These are phyloP conservation scores for Ustilago sp. DNA, from an alignment of 1,284 basidiomycete species.

Conservation along the genomic window DNA sequence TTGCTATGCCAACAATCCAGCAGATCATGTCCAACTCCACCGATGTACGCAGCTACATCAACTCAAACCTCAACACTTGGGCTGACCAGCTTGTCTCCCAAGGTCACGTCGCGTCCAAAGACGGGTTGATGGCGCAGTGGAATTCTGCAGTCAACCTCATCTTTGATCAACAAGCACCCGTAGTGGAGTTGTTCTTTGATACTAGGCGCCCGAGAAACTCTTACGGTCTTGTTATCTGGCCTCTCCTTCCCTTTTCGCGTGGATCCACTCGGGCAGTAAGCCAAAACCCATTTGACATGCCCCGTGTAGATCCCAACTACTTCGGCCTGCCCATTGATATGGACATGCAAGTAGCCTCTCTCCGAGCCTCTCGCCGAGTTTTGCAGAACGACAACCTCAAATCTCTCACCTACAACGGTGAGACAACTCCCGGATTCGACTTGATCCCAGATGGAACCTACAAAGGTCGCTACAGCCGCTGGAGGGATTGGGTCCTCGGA, in stretches of 20 bases:
- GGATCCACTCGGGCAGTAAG: constrained; percentile 49
- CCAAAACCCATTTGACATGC: constrained; percentile 29
- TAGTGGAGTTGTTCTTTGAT: constrained; percentile 63
- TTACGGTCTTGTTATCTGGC: constrained; percentile 64
- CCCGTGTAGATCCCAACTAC: constrained; percentile 61
- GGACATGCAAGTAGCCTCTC: constrained; percentile 66
- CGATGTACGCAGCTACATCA: constrained; percentile 51
- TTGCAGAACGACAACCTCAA: constrained; percentile 61
- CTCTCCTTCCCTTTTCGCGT: constrained; percentile 57
- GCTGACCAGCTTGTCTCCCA: constrained; percentile 43
- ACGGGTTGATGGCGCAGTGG: constrained; percentile 53
- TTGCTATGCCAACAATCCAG: constrained; percentile 45
- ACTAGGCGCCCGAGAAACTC: constrained; percentile 49
- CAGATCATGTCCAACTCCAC: constrained; percentile 53
- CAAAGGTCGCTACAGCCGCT: constrained; percentile 62
- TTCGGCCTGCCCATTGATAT: constrained; percentile 69
- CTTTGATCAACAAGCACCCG: constrained; percentile 50
- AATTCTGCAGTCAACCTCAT: constrained; percentile 35
- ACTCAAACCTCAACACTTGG: constrained; percentile 42
- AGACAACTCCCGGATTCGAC: constrained; percentile 67
- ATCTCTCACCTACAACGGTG: constrained; percentile 60
- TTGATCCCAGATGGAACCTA: constrained; percentile 56
- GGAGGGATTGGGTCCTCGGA: constrained; percentile 70
- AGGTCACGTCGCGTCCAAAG: constrained; percentile 53
- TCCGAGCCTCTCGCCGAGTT: constrained; percentile 63